Evolutionary conservation across 2,329 filamentous ascomycete species (phyloP).

Genomic region (Trichoderma sp.): DNA sequence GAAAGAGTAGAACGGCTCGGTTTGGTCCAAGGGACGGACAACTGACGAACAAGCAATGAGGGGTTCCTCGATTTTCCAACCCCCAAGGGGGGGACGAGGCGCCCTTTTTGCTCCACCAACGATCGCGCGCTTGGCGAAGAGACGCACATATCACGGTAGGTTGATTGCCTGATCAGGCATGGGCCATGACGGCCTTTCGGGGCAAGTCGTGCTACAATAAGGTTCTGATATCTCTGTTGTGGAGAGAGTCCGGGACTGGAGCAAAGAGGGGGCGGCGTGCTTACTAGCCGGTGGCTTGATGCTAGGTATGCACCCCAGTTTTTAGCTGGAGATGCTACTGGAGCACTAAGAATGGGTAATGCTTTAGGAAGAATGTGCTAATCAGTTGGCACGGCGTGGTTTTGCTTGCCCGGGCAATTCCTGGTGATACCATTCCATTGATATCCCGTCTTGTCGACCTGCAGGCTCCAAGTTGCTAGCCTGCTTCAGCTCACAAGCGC

Average conservation of each 20-base stretch:
- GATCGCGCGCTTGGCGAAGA: neutral
- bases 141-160: slow-evolving; percentile 1
- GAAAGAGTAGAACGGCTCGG: neutral
- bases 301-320: slow-evolving; percentile 8
- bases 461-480: neutral
- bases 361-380: neutral
- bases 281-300: slow-evolving; percentile 19
- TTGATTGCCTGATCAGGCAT: slow-evolving; percentile 23
- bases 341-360: neutral
- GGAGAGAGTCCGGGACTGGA: slow-evolving; percentile 1
- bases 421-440: neutral
- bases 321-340: slow-evolving; percentile 1
- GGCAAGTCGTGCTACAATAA: neutral
- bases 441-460: neutral
- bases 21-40: neutral
- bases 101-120: slow-evolving; percentile 6
- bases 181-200: neutral
- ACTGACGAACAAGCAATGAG: neutral
- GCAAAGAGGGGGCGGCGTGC: slow-evolving; percentile 2
- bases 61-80: neutral
- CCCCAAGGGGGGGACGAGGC: neutral
- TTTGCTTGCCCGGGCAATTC: neutral
- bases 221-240: slow-evolving; percentile 7
- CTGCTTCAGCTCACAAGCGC: neutral
- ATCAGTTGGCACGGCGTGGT: neutral